phyloP scores from a whole-genome alignment of 2,329 filamentous ascomycete genomes.

The Leptographium wingfieldii region DNA sequence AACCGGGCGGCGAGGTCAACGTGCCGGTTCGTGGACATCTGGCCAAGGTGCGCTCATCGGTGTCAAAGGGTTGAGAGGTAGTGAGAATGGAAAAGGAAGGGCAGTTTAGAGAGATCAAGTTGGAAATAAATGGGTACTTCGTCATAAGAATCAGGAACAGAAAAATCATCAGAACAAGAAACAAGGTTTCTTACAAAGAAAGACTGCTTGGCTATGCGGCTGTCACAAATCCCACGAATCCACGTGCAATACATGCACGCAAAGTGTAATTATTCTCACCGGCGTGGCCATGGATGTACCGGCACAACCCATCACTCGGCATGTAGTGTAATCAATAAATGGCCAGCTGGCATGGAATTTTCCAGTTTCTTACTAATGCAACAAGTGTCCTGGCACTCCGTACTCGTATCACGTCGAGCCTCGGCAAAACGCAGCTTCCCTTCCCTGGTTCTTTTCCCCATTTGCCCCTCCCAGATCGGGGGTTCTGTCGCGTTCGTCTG shows the following conservation, averaged over 20 bases:
- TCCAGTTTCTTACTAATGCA: background rate
- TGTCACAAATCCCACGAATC: no score
- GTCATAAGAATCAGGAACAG: no score
- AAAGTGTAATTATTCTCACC: no score
- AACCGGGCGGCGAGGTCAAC: conserved; percentile 17
- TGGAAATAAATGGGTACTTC: no score
- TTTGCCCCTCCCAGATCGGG: background rate
- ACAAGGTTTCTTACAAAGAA: no score
- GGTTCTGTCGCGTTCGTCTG: background rate
- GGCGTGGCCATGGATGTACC: background rate
- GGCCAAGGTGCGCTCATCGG: conserved; percentile 13
- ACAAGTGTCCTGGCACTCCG: no score
- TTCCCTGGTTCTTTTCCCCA: background rate
- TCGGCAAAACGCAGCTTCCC: background rate
- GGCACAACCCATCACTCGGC: background rate
- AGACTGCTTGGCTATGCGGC: no score
- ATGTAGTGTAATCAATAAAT: background rate
- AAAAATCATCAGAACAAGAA: no score
- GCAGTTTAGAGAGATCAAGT: no score
- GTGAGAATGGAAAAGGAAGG: no score
- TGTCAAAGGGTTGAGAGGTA: no score
- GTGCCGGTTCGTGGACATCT: conserved; percentile 20
- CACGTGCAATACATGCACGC: no score
- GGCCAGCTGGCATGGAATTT: background rate
- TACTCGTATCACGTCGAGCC: background rate